Evolutionary conservation across 495 filamentous ascomycete species (phyloP).

Genomic region (Trichoderma asperelloides): DNA sequence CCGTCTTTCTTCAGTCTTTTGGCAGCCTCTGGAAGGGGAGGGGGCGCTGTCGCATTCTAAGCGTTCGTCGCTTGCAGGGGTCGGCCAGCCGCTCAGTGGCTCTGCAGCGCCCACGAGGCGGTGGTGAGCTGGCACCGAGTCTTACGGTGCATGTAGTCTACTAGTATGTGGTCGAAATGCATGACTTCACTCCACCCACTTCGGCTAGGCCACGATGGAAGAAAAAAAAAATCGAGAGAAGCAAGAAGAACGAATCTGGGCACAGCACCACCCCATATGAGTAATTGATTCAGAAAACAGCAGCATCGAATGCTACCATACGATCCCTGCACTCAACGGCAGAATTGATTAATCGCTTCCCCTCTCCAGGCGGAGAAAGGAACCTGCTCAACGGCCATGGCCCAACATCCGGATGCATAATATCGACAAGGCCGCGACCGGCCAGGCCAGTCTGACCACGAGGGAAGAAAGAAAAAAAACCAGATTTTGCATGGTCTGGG

Average conservation of each 20-base stretch:
- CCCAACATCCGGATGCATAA: not conserved
- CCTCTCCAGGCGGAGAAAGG: not conserved
- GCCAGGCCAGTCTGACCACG: not conserved
- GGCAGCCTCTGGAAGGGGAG: not conserved
- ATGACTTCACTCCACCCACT: not conserved
- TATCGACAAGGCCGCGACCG: not conserved
- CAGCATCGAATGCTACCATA: not conserved
- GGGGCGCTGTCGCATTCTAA: not conserved
- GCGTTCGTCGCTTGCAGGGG: conserved; percentile 8
- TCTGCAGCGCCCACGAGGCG: conserved; percentile 4
- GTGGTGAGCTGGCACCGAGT: conserved; percentile 5
- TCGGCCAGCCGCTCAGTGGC: conserved; percentile 4
- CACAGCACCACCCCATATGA: not conserved
- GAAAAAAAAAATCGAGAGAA: not conserved
- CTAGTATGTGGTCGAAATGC: not conserved
- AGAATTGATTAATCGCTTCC: not conserved
- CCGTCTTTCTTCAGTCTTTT: not conserved
- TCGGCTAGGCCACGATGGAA: not conserved
- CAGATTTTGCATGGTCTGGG: conserved; percentile 2
- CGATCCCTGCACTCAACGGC: too few species aligned
- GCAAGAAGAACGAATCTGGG: too few species aligned
- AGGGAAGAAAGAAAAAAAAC: not conserved
- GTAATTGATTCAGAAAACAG: not conserved
- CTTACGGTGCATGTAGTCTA: not conserved
- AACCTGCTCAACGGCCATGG: not conserved